Conservation (phyloP, 2,329 filamentous ascomycete species). For the Xylariaceae sp. region DNA sequence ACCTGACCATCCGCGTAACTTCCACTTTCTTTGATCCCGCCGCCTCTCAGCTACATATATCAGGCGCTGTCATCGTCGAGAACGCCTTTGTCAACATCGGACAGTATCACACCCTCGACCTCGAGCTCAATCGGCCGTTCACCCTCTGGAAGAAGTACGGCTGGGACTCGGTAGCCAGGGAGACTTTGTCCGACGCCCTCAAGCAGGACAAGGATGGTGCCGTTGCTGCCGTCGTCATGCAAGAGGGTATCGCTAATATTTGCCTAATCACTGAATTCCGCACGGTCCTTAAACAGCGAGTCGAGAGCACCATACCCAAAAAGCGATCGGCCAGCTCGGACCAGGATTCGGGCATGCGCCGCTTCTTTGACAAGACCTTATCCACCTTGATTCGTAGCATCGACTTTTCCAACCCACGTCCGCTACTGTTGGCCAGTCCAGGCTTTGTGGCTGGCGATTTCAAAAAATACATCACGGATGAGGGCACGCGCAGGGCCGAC, state of each 20-base stretch:
- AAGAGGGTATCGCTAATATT: conserved; percentile 84
- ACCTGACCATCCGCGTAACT: conserved; percentile 62
- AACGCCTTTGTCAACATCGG: conserved; percentile 60
- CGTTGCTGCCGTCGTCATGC: conserved; percentile 90
- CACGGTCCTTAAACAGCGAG: conserved; percentile 72
- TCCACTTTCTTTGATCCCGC: conserved; percentile 64
- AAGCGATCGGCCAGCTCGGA: conserved; percentile 70
- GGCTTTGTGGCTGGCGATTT: conserved; percentile 87
- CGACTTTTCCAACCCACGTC: conserved; percentile 72
- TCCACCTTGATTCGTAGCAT: conserved; percentile 78
- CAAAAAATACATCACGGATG: conserved; percentile 72
- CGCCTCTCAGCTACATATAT: conserved; percentile 61
- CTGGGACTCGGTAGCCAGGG: conserved; percentile 89
- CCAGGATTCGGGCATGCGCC: conserved; percentile 72
- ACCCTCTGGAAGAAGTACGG: conserved; percentile 82
- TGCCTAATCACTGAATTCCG: conserved; percentile 82
- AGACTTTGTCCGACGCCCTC: conserved; percentile 78
- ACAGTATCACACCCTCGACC: conserved; percentile 70
- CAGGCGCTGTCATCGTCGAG: conserved; percentile 59
- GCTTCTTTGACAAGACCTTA: conserved; percentile 80
- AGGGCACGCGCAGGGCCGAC: conserved; percentile 63
- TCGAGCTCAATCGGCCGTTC: conserved; percentile 87
- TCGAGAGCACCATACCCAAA: conserved; percentile 71
- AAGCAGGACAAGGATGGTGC: conserved; percentile 81
- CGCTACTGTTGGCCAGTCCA: conserved; percentile 84